Evolutionary conservation across 176 grass and related monocot species (phyloP).

Genomic region (Triticum dicoccoides): DNA sequence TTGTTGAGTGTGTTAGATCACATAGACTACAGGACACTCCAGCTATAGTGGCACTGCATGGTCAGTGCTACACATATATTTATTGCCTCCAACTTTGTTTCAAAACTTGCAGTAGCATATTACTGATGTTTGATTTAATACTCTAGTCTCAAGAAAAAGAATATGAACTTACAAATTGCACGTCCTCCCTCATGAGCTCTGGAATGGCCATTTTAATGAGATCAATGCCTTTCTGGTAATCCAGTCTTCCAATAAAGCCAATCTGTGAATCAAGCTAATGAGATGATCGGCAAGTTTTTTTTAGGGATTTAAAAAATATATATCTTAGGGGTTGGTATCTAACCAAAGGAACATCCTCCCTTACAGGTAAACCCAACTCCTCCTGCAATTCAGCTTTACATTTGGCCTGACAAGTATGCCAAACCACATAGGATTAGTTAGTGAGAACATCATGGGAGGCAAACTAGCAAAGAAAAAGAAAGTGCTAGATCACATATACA

Average conservation of each 20-base stretch:
- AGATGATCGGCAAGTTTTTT: slow-evolving; percentile 13
- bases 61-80: neutral
- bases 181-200: slow-evolving; percentile 64
- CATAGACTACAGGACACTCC: neutral
- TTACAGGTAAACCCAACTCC: slow-evolving; percentile 76
- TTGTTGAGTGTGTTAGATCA: neutral
- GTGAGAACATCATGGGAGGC: slow-evolving; percentile 1
- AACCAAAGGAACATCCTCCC: slow-evolving; percentile 70
- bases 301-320: neutral
- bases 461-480: neutral
- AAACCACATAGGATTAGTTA: neutral
- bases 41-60: neutral
- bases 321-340: slow-evolving; percentile 20
- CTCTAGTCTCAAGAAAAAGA: neutral
- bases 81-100: slow-evolving; percentile 10
- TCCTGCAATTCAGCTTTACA: slow-evolving; percentile 90
- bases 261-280: slow-evolving; percentile 59
- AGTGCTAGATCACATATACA: neutral
- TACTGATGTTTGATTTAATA: neutral
- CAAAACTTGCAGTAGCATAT: neutral
- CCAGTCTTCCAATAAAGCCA: slow-evolving; percentile 98
- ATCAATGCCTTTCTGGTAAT: slow-evolving; percentile 98
- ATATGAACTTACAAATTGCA: slow-evolving; percentile 74
- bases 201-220: slow-evolving; percentile 67
- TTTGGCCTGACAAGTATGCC: slow-evolving; percentile 50